Evolutionary conservation across 768 basidiomycete species (phyloP), one percentile per base, ranked within the genome.

Genomic region (Candolleomyces efflorescens): DNA sequence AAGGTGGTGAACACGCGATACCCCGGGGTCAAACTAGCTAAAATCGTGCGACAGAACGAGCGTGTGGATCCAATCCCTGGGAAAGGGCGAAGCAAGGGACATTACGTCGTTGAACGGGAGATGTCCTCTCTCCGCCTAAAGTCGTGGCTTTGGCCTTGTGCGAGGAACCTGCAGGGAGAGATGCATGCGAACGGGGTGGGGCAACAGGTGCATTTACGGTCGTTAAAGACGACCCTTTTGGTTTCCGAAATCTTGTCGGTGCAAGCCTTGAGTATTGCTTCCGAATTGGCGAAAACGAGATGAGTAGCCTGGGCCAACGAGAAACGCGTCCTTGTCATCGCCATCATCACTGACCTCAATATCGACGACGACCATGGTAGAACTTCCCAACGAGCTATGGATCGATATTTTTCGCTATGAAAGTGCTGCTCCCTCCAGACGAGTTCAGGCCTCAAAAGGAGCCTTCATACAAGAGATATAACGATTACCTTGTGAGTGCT

Each of bases 201-300:
- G 76, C 70, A 6, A 86, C 84, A 2, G 85, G 86, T 54, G 56
- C 26, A 51, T 58, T 48, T 26, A 54, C 11, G 55, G 47, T 49
- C 44, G 50, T 32, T 15, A 72, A 70, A 10, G 75, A 69, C 10
- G 77, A 69, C 36, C 76, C 85, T 17, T 1, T 5, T 22, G 82
- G 85, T 66, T 86, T 89, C 54, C 84, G 81, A 70, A 91, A 91
- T 37, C 95, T 83, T 1, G 95, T 97, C 20, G 86, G 78, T 2
- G 80, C 77, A 7, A n/a, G 84, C 79, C 71, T 95, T 95, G 37
- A 84, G 82, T n/a, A 94, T 75, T 22, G 20, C 53, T 18, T 79
- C 72, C 17, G 72, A 66, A 37, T 73, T 65, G 10, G 81, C 78
- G 62, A 91, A 76, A 32, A 83, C 78, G 56, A 94, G 71, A 63